Percentiles rank a stretch among this genome's conserved stretches.
phyloP scores from a whole-genome alignment of 345 rosid species.

The Salix caprea region DNA sequence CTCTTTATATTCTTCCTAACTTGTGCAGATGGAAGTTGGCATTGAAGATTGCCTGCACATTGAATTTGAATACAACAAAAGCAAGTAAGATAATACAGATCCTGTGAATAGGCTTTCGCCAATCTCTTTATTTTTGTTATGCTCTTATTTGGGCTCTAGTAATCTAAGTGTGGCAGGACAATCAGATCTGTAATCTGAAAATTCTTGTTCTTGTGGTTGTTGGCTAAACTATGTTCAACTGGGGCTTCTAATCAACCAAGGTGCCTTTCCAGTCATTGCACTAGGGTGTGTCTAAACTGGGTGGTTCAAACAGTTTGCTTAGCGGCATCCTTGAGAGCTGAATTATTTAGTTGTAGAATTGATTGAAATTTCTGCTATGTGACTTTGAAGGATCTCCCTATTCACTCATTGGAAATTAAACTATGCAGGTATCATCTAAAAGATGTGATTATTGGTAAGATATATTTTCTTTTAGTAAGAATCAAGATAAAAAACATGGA shows the following conservation, averaged over 20 bases:
- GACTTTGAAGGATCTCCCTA: too few species aligned
- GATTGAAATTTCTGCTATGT: neutral
- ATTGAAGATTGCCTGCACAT: slow-evolving; percentile 96
- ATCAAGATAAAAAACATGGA: slow-evolving; percentile 99
- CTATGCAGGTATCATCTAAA: slow-evolving; percentile 83
- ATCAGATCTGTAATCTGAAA: neutral
- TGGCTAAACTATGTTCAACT: neutral
- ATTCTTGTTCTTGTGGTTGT: neutral
- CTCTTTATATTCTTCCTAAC: neutral
- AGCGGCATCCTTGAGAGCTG: neutral
- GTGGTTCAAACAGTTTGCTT: neutral
- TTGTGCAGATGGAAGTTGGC: slow-evolving; percentile 95
- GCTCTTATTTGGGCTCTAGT: neutral
- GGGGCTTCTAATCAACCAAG: neutral
- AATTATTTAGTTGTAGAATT: neutral
- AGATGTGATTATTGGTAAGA: slow-evolving; percentile 95
- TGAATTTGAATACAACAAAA: slow-evolving; percentile 96
- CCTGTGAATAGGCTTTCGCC: neutral
- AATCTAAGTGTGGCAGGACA: neutral
- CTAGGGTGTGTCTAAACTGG: neutral
- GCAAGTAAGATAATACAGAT: slow-evolving; percentile 71
- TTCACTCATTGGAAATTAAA: slow-evolving; percentile 14
- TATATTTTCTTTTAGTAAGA: slow-evolving; percentile 95
- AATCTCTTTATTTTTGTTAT: neutral
- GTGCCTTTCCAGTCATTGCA: neutral